These are phyloP conservation scores for Pichia paraexigua DNA, from an alignment of 805 yeast species.

Conservation along the genomic window DNA sequence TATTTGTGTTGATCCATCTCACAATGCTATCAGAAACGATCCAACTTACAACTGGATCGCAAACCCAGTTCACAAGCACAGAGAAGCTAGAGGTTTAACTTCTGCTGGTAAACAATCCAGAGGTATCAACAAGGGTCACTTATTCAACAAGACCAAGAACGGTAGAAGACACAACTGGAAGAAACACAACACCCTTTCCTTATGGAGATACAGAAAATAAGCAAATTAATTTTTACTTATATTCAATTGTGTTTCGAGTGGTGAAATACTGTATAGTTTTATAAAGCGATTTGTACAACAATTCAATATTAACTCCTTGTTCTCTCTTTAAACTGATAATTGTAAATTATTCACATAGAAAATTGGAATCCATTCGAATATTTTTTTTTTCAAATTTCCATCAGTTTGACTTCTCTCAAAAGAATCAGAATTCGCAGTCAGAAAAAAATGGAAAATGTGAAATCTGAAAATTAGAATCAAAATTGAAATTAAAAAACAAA, in stretches of 20 bases:
- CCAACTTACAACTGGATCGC: constrained; percentile 99
- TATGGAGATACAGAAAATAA: constrained; percentile 98
- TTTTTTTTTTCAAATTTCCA: no score
- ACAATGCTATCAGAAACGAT: constrained; percentile 98
- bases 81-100: constrained; percentile 99
- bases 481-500: no score
- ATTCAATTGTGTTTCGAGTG: background rate
- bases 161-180: constrained; percentile 99
- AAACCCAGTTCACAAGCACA: constrained; percentile 99
- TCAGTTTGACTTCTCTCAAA: background rate
- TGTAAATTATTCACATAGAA: no score
- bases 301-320: background rate
- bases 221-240: background rate
- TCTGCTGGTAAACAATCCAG: constrained; percentile 97
- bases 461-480: background rate
- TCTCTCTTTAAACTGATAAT: background rate
- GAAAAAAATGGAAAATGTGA: background rate
- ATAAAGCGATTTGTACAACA: background rate
- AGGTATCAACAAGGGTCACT: constrained; percentile 99
- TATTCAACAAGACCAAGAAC: constrained; percentile 94
- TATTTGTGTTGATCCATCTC: constrained; percentile 93
- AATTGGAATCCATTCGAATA: no score
- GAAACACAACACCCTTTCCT: constrained; percentile 95
- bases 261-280: background rate
- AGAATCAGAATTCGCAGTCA: background rate